A percentile compares a stretch with the other conserved stretches of the same genome.
Evolutionary conservation across 1,284 basidiomycete species (phyloP).

Genomic region (Apiotrichum mycotoxinovorans): DNA sequence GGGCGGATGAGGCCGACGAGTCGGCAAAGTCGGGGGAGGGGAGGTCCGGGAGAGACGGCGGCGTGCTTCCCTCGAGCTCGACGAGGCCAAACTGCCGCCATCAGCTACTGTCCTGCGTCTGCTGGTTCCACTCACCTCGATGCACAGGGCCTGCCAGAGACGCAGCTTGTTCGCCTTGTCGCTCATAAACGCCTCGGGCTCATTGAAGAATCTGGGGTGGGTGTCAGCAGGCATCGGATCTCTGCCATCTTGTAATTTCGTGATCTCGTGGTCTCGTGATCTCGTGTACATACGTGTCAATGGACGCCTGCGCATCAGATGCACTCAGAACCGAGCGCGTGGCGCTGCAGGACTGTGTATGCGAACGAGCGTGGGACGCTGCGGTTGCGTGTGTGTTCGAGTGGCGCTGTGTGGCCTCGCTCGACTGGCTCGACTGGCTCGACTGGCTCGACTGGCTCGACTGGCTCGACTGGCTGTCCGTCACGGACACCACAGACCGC

Average conservation of each 20-base stretch:
- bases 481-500: too few relatives aligned
- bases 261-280: not conserved
- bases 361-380: not conserved
- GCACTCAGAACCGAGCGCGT: slow-evolving; percentile 4
- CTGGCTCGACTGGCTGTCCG: too few relatives aligned
- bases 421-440: not conserved
- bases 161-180: slow-evolving; percentile 38
- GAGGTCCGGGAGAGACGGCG: slow-evolving; percentile 14
- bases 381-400: not conserved
- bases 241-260: not conserved
- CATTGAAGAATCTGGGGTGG: slow-evolving; percentile 14
- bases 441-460: not conserved
- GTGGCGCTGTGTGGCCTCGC: not conserved
- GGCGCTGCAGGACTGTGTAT: not conserved
- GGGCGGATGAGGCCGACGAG: too few relatives aligned
- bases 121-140: slow-evolving; percentile 46
- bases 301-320: slow-evolving; percentile 9
- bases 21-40: not conserved
- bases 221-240: not conserved
- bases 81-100: slow-evolving; percentile 29
- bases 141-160: slow-evolving; percentile 45
- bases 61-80: slow-evolving; percentile 8
- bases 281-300: slow-evolving; percentile 8
- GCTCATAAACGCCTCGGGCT: slow-evolving; percentile 21
- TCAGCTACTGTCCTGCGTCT: too few relatives aligned